Conservation (phyloP, 2,329 filamentous ascomycete genomes). For the Stagonosporopsis tanaceti region DNA sequence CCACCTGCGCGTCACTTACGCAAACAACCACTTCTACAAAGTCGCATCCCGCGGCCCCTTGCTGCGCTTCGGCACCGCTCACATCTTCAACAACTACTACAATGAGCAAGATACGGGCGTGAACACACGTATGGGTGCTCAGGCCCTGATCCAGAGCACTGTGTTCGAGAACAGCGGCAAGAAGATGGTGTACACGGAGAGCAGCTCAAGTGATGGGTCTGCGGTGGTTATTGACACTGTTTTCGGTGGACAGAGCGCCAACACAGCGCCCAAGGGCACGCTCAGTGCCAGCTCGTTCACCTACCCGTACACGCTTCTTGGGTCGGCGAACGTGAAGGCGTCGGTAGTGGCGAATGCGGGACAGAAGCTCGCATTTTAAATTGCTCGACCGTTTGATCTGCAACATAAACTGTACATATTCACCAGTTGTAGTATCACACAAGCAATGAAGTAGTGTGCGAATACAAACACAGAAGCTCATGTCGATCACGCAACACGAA, state of each 20-base stretch:
- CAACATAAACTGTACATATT: neutral
- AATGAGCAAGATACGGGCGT: constrained; percentile 45
- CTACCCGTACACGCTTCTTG: constrained; percentile 62
- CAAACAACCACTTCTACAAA: constrained; percentile 71
- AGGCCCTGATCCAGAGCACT: constrained; percentile 52
- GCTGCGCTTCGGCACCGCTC: constrained; percentile 70
- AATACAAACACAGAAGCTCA: neutral
- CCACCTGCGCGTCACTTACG: constrained; percentile 69
- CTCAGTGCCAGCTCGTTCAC: constrained; percentile 56
- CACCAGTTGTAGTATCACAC: neutral
- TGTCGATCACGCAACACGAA: no score
- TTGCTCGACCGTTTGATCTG: neutral
- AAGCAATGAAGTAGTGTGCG: neutral
- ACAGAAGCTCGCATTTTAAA: constrained; percentile 26
- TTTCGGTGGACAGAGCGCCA: constrained; percentile 51
- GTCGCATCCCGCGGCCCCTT: constrained; percentile 69
- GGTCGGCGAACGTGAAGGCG: constrained; percentile 57
- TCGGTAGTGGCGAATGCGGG: constrained; percentile 49
- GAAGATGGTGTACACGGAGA: constrained; percentile 65
- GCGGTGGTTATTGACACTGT: constrained; percentile 56
- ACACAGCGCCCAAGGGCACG: constrained; percentile 59
- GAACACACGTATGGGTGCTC: constrained; percentile 52
- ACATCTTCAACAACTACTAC: constrained; percentile 64
- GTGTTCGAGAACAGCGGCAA: constrained; percentile 66
- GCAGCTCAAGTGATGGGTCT: constrained; percentile 53